Evolutionary conservation across 2,329 filamentous ascomycete species (phyloP).

Genomic region (Graphilbum fragrans): DNA sequence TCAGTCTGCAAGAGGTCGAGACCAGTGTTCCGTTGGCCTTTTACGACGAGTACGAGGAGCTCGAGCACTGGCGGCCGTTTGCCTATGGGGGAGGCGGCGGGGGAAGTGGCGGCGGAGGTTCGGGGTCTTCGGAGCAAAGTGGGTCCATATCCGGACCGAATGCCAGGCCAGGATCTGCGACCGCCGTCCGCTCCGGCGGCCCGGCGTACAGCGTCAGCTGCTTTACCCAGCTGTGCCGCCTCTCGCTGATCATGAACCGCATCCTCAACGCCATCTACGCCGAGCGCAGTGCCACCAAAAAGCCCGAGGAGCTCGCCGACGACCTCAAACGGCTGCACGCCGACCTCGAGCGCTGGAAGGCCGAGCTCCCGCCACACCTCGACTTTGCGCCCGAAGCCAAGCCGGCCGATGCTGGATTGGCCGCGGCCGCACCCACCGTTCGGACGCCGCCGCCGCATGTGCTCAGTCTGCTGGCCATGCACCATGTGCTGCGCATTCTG

Average conservation of each 20-base stretch:
- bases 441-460: neutral
- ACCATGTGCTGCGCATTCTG: neutral
- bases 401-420: no score
- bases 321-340: no score
- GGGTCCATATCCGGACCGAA: no score
- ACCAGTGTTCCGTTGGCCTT: slow-evolving; percentile 19
- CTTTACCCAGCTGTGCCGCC: neutral
- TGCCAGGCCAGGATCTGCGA: neutral
- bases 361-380: neutral
- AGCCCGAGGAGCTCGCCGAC: neutral
- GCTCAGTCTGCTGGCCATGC: neutral
- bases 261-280: neutral
- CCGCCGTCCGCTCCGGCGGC: neutral
- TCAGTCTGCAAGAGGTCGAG: slow-evolving; percentile 19
- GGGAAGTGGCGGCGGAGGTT: no score
- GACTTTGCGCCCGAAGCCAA: neutral
- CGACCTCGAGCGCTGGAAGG: neutral
- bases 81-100: slow-evolving; percentile 14
- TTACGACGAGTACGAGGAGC: slow-evolving; percentile 21
- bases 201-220: neutral
- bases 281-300: neutral
- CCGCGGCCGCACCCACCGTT: no score
- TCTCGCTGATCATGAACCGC: neutral
- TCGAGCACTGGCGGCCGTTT: slow-evolving; percentile 22
- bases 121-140: no score